A percentile compares a stretch with the other conserved stretches of the same genome.
Evolutionary conservation across 2,329 filamentous ascomycete genomes (phyloP).

Genomic region (Trichoderma afroharzianum): DNA sequence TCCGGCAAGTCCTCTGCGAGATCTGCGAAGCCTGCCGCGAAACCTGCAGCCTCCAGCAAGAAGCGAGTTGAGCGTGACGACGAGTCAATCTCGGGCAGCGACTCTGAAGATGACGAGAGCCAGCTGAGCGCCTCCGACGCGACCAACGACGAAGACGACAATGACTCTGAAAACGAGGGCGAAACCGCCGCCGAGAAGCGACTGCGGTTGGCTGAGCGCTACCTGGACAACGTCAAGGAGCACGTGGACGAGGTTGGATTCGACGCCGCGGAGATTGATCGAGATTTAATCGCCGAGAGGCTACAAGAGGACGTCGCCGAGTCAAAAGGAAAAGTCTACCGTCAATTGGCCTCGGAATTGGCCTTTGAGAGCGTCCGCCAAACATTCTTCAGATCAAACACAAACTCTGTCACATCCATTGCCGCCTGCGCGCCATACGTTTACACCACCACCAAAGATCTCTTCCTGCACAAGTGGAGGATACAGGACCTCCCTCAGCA

Average conservation of each 20-base stretch:
- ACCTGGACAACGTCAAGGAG: slow-evolving; percentile 83
- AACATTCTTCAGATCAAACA: slow-evolving; percentile 74
- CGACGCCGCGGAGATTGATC: slow-evolving; percentile 89
- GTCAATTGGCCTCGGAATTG: slow-evolving; percentile 70
- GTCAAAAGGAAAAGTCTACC: slow-evolving; percentile 84
- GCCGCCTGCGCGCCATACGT: slow-evolving; percentile 75
- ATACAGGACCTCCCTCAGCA: slow-evolving; percentile 63
- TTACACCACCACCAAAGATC: slow-evolving; percentile 86
- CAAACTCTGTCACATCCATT: slow-evolving; percentile 72
- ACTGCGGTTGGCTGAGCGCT: slow-evolving; percentile 82
- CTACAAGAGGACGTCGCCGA: slow-evolving; percentile 91
- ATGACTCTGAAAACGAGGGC: slow-evolving; percentile 65
- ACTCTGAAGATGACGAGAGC: slow-evolving; percentile 63
- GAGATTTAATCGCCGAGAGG: slow-evolving; percentile 85
- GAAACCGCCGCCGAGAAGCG: slow-evolving; percentile 90
- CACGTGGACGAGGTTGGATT: slow-evolving; percentile 81
- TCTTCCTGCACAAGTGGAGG: slow-evolving; percentile 84
- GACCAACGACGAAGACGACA: slow-evolving; percentile 43
- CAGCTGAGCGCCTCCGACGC: slow-evolving; percentile 38
- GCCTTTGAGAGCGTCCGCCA: slow-evolving; percentile 65
- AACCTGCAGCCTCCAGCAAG: slow-evolving; percentile 39
- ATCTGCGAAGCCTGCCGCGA: slow-evolving; percentile 34
- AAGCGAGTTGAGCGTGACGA: slow-evolving; percentile 57
- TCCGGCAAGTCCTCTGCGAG: slow-evolving; percentile 37
- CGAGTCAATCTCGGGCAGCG: slow-evolving; percentile 84